Evolutionary conservation across 495 filamentous ascomycete species (phyloP).

Genomic region (Aspergillus incahuasiensis): DNA sequence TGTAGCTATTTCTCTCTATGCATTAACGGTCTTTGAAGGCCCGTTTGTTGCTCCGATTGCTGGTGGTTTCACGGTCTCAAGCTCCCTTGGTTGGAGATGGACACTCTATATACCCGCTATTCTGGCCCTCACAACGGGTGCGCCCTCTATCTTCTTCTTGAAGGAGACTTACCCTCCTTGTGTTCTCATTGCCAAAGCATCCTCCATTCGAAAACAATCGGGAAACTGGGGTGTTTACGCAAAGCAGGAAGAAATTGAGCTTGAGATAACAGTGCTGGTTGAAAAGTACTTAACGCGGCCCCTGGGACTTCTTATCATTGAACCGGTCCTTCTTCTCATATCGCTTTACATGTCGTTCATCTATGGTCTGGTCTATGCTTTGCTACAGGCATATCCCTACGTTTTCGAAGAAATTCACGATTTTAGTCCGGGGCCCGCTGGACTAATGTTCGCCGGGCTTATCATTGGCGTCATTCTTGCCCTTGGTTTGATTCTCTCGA

Average conservation of each 20-base stretch:
- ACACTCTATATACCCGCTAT: slow-evolving; percentile 28
- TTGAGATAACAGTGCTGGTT: slow-evolving; percentile 27
- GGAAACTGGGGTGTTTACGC: slow-evolving; percentile 36
- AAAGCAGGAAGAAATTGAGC: slow-evolving; percentile 34
- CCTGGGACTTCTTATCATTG: slow-evolving; percentile 28
- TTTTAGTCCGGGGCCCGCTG: slow-evolving; percentile 15
- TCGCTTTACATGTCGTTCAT: slow-evolving; percentile 31
- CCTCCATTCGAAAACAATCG: slow-evolving; percentile 19
- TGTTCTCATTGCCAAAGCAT: slow-evolving; percentile 23
- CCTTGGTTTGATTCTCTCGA: slow-evolving; percentile 46
- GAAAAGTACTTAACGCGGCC: slow-evolving; percentile 29
- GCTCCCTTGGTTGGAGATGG: slow-evolving; percentile 34
- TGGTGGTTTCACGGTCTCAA: slow-evolving; percentile 26
- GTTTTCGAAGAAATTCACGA: slow-evolving; percentile 22
- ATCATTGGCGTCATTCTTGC: slow-evolving; percentile 20
- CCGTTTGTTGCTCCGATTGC: slow-evolving; percentile 34
- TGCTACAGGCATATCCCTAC: slow-evolving; percentile 24
- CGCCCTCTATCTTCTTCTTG: slow-evolving; percentile 16
- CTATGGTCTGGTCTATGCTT: slow-evolving; percentile 32
- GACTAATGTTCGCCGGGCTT: slow-evolving; percentile 20
- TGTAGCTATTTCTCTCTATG: slow-evolving; percentile 49
- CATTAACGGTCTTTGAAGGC: slow-evolving; percentile 35
- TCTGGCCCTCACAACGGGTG: slow-evolving; percentile 13
- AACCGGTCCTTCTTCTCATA: slow-evolving; percentile 32
- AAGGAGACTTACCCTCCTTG: slow-evolving; percentile 26